phyloP scores from a whole-genome alignment of 1,284 basidiomycete species.

The Dichomitus squalens region DNA sequence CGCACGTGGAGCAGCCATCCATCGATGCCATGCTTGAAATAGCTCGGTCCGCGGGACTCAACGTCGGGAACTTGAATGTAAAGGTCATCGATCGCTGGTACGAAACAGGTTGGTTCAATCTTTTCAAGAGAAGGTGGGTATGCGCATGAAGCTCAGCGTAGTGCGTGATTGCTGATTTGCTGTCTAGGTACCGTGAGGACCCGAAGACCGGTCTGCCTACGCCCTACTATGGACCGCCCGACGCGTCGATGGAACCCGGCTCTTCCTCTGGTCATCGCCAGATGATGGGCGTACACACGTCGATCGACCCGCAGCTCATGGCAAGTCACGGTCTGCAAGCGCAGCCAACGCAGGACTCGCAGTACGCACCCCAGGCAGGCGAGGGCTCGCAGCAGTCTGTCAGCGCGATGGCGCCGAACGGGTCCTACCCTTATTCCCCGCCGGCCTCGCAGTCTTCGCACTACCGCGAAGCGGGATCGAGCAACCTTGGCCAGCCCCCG shows the following conservation, averaged over 20 bases:
- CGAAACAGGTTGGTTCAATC: slow-evolving; percentile 67
- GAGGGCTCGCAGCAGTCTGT: slow-evolving; percentile 12
- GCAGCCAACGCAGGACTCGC: not conserved
- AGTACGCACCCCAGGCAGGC: slow-evolving; percentile 1
- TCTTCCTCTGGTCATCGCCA: slow-evolving; percentile 3
- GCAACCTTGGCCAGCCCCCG: not conserved
- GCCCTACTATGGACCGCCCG: slow-evolving; percentile 22
- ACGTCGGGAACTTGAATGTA: slow-evolving; percentile 69
- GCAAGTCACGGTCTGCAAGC: not conserved
- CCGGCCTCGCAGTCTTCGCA: slow-evolving; percentile 5
- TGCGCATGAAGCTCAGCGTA: not conserved
- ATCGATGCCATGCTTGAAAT: slow-evolving; percentile 65
- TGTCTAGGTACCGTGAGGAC: slow-evolving; percentile 25
- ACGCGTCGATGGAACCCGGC: slow-evolving; percentile 6
- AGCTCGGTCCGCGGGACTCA: slow-evolving; percentile 61
- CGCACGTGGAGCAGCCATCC: slow-evolving; percentile 56
- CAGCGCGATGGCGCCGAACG: not conserved
- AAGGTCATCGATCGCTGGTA: slow-evolving; percentile 78
- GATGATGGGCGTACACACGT: slow-evolving; percentile 11
- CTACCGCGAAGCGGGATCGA: slow-evolving; percentile 5
- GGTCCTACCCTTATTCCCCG: slow-evolving; percentile 6
- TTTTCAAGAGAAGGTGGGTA: slow-evolving; percentile 61
- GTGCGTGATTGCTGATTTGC: not conserved
- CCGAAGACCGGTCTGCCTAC: slow-evolving; percentile 29
- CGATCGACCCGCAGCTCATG: slow-evolving; percentile 26